phyloP scores from a whole-genome alignment of 2,329 filamentous ascomycete genomes.

The Ceratocystis colombiana region DNA sequence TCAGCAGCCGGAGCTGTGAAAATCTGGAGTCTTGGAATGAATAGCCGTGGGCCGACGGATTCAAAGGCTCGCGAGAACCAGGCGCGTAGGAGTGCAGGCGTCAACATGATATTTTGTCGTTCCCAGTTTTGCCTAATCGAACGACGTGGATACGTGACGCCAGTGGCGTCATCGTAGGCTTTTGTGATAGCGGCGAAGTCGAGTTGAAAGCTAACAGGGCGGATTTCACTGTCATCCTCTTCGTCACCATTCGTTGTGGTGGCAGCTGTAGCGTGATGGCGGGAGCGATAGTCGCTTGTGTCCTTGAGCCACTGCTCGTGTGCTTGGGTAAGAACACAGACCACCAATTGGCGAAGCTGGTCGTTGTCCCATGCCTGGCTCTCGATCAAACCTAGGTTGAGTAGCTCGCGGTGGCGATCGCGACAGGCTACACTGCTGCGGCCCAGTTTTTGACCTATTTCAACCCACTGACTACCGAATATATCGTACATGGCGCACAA shows the following conservation, averaged over 20 bases:
- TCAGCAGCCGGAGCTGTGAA: not conserved
- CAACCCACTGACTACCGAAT: constrained; percentile 20
- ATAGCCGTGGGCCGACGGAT: constrained; percentile 16
- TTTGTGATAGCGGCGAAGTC: constrained; percentile 12
- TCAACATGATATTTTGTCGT: constrained; percentile 15
- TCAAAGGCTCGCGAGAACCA: constrained; percentile 22
- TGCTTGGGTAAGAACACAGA: constrained; percentile 20
- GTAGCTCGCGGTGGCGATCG: constrained; percentile 19
- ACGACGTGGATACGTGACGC: not conserved
- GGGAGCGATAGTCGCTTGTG: constrained; percentile 1
- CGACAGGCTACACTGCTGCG: constrained; percentile 21
- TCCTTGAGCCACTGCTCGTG: constrained; percentile 20
- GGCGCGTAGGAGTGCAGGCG: constrained; percentile 19
- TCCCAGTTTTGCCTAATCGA: constrained; percentile 11
- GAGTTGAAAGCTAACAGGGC: not conserved
- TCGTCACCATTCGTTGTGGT: not conserved
- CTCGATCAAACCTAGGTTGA: constrained; percentile 11
- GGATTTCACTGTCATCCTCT: constrained; percentile 4
- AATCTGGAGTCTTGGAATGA: constrained; percentile 19
- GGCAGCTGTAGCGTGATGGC: not conserved
- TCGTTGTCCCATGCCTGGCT: constrained; percentile 15
- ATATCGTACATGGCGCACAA: not conserved
- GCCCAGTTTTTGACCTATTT: constrained; percentile 13
- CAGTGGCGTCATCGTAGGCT: not conserved
- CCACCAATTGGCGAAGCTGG: constrained; percentile 15